Percentiles rank a stretch among this genome's conserved stretches.
phyloP scores from a whole-genome alignment of 116 monocot genomes.

The Iris pallida region DNA sequence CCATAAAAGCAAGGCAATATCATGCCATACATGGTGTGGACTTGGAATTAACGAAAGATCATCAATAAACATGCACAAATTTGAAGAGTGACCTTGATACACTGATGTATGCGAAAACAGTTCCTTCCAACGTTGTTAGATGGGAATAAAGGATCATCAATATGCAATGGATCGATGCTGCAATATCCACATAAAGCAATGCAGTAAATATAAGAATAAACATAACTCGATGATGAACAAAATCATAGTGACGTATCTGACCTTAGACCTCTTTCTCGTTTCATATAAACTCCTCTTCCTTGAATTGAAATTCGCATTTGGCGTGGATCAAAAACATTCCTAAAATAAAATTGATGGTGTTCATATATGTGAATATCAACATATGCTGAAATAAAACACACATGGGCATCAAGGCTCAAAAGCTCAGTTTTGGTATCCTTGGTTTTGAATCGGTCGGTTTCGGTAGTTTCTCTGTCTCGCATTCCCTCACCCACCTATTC shows the following conservation, averaged over 20 bases:
- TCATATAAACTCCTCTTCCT: conserved; percentile 95
- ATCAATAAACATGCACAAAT: neutral
- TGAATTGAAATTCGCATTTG: conserved; percentile 96
- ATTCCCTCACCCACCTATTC: too few relatives aligned
- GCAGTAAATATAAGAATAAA: neutral
- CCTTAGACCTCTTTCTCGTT: conserved; percentile 94
- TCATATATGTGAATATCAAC: neutral
- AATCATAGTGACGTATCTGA: conserved; percentile 18
- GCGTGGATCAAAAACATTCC: conserved; percentile 99
- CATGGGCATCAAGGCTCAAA: too few relatives aligned
- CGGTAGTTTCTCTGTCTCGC: too few relatives aligned
- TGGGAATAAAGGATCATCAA: conserved; percentile 92
- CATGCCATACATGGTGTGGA: too few relatives aligned
- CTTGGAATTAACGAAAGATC: too few relatives aligned
- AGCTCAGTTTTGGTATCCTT: too few relatives aligned
- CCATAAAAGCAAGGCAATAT: too few relatives aligned
- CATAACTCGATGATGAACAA: neutral
- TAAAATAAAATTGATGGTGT: conserved; percentile 19
- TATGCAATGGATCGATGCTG: conserved; percentile 98
- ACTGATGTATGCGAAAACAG: conserved; percentile 98
- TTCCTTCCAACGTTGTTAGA: conserved; percentile 95
- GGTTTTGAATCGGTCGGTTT: too few relatives aligned
- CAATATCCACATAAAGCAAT: conserved; percentile 20
- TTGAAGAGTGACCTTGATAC: conserved; percentile 73
- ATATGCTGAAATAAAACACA: neutral